Evolutionary conservation across 805 yeast genomes (phyloP).

Genomic region (Suhomyces sp.): DNA sequence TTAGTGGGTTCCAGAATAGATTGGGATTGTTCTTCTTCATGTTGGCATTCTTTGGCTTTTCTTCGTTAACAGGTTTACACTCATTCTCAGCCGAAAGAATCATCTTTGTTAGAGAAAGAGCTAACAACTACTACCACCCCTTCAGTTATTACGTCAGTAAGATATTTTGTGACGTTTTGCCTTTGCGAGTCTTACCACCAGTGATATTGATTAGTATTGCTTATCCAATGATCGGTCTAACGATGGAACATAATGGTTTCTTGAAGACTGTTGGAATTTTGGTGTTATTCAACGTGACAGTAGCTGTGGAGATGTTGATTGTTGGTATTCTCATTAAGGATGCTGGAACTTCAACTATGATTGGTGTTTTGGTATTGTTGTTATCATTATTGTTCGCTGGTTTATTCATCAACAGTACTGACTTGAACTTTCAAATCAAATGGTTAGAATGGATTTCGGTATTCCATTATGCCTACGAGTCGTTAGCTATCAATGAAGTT

Average conservation of each 20-base stretch:
- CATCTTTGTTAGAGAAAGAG: slow-evolving; percentile 87
- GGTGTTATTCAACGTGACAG: slow-evolving; percentile 81
- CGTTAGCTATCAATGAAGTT: slow-evolving; percentile 89
- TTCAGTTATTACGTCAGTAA: slow-evolving; percentile 82
- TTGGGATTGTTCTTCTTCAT: slow-evolving; percentile 90
- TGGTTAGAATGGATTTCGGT: slow-evolving; percentile 83
- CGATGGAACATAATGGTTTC: slow-evolving; percentile 73
- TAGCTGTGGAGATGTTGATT: slow-evolving; percentile 79
- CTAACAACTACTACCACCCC: slow-evolving; percentile 92
- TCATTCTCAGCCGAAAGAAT: slow-evolving; percentile 86
- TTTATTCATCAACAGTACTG: slow-evolving; percentile 81
- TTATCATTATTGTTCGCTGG: slow-evolving; percentile 93
- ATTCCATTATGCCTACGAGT: slow-evolving; percentile 95
- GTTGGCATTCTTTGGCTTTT: slow-evolving; percentile 89
- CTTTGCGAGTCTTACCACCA: slow-evolving; percentile 92
- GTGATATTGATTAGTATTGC: slow-evolving; percentile 72
- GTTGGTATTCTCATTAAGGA: slow-evolving; percentile 87
- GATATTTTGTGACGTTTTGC: slow-evolving; percentile 87
- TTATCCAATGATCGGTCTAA: slow-evolving; percentile 88
- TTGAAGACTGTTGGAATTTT: slow-evolving; percentile 66
- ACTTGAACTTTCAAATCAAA: slow-evolving; percentile 50
- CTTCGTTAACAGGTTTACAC: slow-evolving; percentile 87
- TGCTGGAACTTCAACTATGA: slow-evolving; percentile 87
- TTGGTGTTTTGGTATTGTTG: slow-evolving; percentile 78
- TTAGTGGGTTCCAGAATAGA: slow-evolving; percentile 95